These are phyloP conservation scores for Crataegus laevigata DNA, from an alignment of 306 rosid species.

Conservation along the genomic window DNA sequence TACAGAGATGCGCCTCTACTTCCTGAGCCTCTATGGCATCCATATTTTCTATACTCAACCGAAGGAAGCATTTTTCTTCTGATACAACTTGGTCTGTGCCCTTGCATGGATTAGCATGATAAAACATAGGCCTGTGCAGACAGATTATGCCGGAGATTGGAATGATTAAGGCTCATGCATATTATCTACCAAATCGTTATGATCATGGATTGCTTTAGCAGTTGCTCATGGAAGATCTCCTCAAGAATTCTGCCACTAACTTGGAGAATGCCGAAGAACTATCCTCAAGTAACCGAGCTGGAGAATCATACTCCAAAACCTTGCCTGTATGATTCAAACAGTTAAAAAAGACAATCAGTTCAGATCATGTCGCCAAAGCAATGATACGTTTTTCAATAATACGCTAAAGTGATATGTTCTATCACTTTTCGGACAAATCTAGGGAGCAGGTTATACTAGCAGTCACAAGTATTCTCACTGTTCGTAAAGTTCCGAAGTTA, in stretches of 20 bases:
- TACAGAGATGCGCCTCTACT: slow-evolving; percentile 45
- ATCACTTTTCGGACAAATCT: not conserved
- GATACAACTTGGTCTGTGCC: not conserved
- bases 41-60: slow-evolving; percentile 55
- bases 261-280: slow-evolving; percentile 68
- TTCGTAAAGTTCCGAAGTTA: not conserved
- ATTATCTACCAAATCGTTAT: not conserved
- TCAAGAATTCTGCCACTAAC: slow-evolving; percentile 66
- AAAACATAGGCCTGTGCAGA: too few relatives aligned
- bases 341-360: not conserved
- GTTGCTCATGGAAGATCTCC: slow-evolving; percentile 45
- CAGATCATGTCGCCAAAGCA: not conserved
- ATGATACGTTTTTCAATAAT: not conserved
- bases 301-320: slow-evolving; percentile 60
- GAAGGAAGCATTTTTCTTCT: slow-evolving; percentile 48
- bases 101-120: not conserved
- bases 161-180: not conserved
- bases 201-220: not conserved
- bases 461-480: not conserved
- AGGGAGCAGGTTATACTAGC: not conserved
- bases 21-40: slow-evolving; percentile 61
- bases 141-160: too few relatives aligned
- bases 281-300: slow-evolving; percentile 49
- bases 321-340: slow-evolving; percentile 43
- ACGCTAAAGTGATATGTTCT: not conserved